These are phyloP conservation scores for Boehmeria nivea DNA, from an alignment of 306 rosid species.

Conservation along the genomic window DNA sequence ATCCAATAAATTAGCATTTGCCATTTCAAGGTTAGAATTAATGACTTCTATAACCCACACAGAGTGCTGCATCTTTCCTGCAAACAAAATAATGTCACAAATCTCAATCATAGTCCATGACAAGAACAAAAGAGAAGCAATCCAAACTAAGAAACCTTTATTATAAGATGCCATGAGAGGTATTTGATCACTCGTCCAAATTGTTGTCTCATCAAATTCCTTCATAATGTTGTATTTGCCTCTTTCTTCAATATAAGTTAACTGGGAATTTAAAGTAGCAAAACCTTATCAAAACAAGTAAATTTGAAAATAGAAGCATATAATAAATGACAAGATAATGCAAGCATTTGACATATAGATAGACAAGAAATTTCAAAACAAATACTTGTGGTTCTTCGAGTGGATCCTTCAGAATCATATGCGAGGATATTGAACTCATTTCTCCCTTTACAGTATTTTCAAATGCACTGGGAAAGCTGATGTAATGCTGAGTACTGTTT, in stretches of 20 bases:
- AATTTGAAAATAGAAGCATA: neutral
- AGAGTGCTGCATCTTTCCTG: slow-evolving; percentile 97
- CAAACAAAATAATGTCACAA: slow-evolving; percentile 26
- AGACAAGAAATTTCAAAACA: slow-evolving; percentile 21
- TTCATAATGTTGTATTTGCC: slow-evolving; percentile 81
- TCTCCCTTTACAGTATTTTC: slow-evolving; percentile 56
- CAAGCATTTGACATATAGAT: too few species aligned
- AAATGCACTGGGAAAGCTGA: slow-evolving; percentile 27
- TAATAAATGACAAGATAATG: slow-evolving; percentile 16
- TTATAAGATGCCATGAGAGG: slow-evolving; percentile 96
- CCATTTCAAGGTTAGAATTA: slow-evolving; percentile 54
- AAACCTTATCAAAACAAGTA: neutral
- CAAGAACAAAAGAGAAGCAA: slow-evolving; percentile 18
- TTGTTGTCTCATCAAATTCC: slow-evolving; percentile 91
- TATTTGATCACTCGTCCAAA: slow-evolving; percentile 87
- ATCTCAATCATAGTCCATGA: neutral
- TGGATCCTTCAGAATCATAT: slow-evolving; percentile 79
- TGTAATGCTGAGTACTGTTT: slow-evolving; percentile 30
- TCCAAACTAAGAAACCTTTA: slow-evolving; percentile 47
- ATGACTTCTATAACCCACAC: slow-evolving; percentile 77
- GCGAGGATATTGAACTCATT: slow-evolving; percentile 51
- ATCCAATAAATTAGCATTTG: slow-evolving; percentile 36
- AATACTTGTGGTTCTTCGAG: slow-evolving; percentile 73
- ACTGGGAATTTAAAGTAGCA: slow-evolving; percentile 33
- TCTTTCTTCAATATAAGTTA: slow-evolving; percentile 75